These are phyloP conservation scores for Calamus simplicifolius DNA, from an alignment of 176 grass and related monocot genomes.

Conservation along the genomic window DNA sequence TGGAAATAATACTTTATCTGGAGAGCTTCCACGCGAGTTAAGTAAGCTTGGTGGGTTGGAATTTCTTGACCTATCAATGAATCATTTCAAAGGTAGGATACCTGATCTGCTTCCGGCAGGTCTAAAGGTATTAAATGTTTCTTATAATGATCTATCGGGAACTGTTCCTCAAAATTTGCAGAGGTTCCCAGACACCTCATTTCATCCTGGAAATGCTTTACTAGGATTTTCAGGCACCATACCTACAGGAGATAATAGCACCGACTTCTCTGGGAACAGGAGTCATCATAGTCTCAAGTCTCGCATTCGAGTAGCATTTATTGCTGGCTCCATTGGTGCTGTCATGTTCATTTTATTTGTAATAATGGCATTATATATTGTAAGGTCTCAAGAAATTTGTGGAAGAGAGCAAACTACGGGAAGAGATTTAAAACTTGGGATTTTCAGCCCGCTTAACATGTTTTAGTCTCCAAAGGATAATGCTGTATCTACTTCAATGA, in stretches of 20 bases:
- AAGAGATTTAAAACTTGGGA: slow-evolving; percentile 69
- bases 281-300: slow-evolving; percentile 38
- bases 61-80: slow-evolving; percentile 78
- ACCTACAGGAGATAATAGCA: slow-evolving; percentile 33
- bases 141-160: slow-evolving; percentile 73
- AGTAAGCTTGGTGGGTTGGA: slow-evolving; percentile 57
- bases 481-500: slow-evolving; percentile 68
- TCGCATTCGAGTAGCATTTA: slow-evolving; percentile 56
- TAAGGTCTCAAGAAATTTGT: slow-evolving; percentile 76
- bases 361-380: slow-evolving; percentile 56
- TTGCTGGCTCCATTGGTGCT: slow-evolving; percentile 69
- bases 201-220: slow-evolving; percentile 68
- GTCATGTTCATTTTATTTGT: slow-evolving; percentile 66
- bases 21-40: slow-evolving; percentile 65
- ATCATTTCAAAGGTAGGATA: slow-evolving; percentile 66
- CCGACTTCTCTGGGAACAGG: slow-evolving; percentile 13
- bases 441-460: slow-evolving; percentile 36
- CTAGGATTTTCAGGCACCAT: slow-evolving; percentile 67
- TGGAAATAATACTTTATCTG: slow-evolving; percentile 66
- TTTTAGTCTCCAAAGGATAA: slow-evolving; percentile 61
- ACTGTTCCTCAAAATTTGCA: slow-evolving; percentile 71
- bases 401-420: slow-evolving; percentile 50
- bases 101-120: slow-evolving; percentile 64
- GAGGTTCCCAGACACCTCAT: slow-evolving; percentile 69
- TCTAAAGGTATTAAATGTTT: slow-evolving; percentile 71